Base-by-base conservation (phyloP, 2,329 filamentous ascomycete species). In the Epichloe uncinata region DNA sequence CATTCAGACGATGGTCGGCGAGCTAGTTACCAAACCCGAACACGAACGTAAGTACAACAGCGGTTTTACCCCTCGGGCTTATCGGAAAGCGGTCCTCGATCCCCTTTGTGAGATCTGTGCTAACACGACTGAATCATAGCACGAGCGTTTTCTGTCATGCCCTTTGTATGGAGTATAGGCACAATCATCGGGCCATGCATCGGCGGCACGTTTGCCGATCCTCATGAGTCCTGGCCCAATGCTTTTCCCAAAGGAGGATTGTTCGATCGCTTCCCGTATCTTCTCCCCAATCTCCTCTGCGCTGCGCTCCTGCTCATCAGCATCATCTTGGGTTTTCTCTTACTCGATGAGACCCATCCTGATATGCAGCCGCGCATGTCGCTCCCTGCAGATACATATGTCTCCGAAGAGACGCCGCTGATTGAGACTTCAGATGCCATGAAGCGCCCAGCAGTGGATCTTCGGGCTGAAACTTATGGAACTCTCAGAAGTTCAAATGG, bases 1-100 rank as follows among this genome's bases (percentile, higher is more conserved):
- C 36, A 87, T 93, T 56, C 85, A 94, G 66, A 95, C 88, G 16
- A 94, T 95, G 86, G 90, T 95, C 15, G 87, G 84, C 30, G 90
- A 96, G 66, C 66, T 95, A 50, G 85, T 94, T 47, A 85, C 77
- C 35, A 86, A 84, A 51, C 87, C 86, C 13, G 85, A 90, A 59
- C 87, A 94, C 67, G 88, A 95, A 68, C 87, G 84, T 87, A 69
- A 73, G 82, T 78, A 13, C 33, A 56, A 30, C 54, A n/a, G 8
- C 8, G 26, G 26, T 9, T 9, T 9, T 30, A 30, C 8, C 8
- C 26, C 26, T 30, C 26, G 3, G 8, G 8, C 8, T 30, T 30
- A 9, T 9, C 3, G 8, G n/a, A 9, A 30, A 30, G 26, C 8
- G 26, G 26, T 30, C 26, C 26, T 30, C 26, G 5, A 38, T 5